phyloP scores from a whole-genome alignment of 2,329 filamentous ascomycete species.

The Zymoseptoria passerinii region DNA sequence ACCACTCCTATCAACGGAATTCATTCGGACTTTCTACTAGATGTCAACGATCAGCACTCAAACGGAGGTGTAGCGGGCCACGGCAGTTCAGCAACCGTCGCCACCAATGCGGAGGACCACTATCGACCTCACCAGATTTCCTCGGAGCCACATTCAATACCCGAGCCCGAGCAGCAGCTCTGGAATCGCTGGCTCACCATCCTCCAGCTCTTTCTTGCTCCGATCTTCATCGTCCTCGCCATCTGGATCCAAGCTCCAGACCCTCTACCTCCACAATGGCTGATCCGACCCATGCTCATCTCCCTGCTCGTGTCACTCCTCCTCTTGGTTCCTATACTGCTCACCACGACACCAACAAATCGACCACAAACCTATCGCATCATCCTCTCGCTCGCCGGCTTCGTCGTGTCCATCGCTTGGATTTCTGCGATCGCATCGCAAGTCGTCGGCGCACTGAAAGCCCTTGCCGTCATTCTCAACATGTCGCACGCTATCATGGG shows the following conservation, averaged over 20 bases:
- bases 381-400: slow-evolving; percentile 78
- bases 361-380: slow-evolving; percentile 63
- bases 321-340: slow-evolving; percentile 57
- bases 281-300: slow-evolving; percentile 45
- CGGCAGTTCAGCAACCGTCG: slow-evolving; percentile 28
- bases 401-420: slow-evolving; percentile 87
- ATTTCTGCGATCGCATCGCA: slow-evolving; percentile 93
- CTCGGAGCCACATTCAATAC: slow-evolving; percentile 8
- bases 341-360: slow-evolving; percentile 58
- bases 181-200: slow-evolving; percentile 92
- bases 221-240: slow-evolving; percentile 70
- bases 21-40: slow-evolving; percentile 8
- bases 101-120: slow-evolving; percentile 19
- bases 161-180: slow-evolving; percentile 25
- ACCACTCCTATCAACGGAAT: slow-evolving; percentile 11
- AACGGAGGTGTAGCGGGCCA: slow-evolving; percentile 23
- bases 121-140: slow-evolving; percentile 1
- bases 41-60: slow-evolving; percentile 8
- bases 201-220: slow-evolving; percentile 78
- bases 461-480: slow-evolving; percentile 79
- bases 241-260: slow-evolving; percentile 39
- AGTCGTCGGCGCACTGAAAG: slow-evolving; percentile 90
- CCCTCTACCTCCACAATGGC: slow-evolving; percentile 46
- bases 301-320: slow-evolving; percentile 50
- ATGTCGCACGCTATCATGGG: slow-evolving; percentile 94